Evolutionary conservation across 2,329 filamentous ascomycete species (phyloP), one percentile per base, ranked within the genome.

Genomic region (Curvularia sp.): DNA sequence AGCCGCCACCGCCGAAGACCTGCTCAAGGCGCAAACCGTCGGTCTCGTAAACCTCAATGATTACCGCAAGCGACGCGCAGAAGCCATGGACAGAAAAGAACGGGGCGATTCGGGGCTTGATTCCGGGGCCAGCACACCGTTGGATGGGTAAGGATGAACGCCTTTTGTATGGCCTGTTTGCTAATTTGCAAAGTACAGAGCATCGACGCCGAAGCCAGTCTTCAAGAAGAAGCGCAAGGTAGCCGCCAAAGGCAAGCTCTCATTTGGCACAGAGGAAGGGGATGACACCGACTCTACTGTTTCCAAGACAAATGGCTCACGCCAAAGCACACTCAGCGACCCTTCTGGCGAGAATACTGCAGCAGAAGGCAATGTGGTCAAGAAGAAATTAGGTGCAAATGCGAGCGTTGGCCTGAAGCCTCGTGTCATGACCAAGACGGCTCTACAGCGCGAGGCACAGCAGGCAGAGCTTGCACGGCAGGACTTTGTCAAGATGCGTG

Each of bases 11-110:
- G 90, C 91, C 1, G 87, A 94, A 76, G 89, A 97, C 72, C 84
- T 92, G 13, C 84, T 97, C 48, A 94, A 94, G 60, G 91, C 88
- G 53, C 88, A 92, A 72, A 96, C 92, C 0, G 93, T 97, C 65
- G 95, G 95, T 41, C 88, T 99, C 2, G 94, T 98, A 53, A 87
- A 91, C 57, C 88, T 97, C 43, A 92, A 91, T 65, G 95, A 98
- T 75, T 98, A 96, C 77, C 92, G 94, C 78, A 98, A 99, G 81
- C 89, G 95, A 59, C 92, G 94, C 77, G 93, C 93, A 68, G 92
- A 97, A 78, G 92, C 93, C n/a, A 82, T 97, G 48, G 94, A 97
- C 77, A 89, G 92, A 74, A 94, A 95, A 73, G 92, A 95, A 73
- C 87, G 90, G 70, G 92, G 95, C 71, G 89, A 87, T 12, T 87